These are phyloP conservation scores for Waltergamsia citrina DNA, from an alignment of 2,329 filamentous ascomycete species.

Conservation along the genomic window DNA sequence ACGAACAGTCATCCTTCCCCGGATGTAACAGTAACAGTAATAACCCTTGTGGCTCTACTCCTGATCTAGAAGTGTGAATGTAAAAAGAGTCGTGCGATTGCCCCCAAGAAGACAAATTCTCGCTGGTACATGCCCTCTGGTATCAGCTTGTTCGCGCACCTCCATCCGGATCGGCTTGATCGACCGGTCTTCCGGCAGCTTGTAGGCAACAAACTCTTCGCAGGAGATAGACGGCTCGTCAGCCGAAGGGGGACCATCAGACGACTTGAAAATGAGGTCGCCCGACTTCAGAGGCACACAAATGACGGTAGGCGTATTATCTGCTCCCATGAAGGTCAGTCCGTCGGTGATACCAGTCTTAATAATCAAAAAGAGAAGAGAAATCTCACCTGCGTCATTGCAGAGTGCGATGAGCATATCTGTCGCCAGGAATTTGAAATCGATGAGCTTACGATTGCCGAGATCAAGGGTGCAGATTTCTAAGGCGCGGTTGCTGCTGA, in stretches of 20 bases:
- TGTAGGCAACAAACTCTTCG: slow-evolving; percentile 11
- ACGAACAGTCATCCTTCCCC: too few species aligned
- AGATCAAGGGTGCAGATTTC: slow-evolving; percentile 31
- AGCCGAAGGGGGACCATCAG: slow-evolving; percentile 15
- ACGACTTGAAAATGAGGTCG: slow-evolving; percentile 24
- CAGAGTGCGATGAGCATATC: slow-evolving; percentile 50
- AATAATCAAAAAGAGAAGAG: not conserved
- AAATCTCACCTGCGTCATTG: slow-evolving; percentile 24
- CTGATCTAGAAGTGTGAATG: slow-evolving; percentile 23
- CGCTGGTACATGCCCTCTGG: slow-evolving; percentile 35
- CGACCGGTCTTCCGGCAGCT: slow-evolving; percentile 15
- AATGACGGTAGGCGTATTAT: slow-evolving; percentile 16
- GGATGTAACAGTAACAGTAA: too few species aligned
- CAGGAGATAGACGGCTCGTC: slow-evolving; percentile 5
- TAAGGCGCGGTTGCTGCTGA: slow-evolving; percentile 36
- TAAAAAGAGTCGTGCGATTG: slow-evolving; percentile 36
- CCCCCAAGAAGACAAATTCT: slow-evolving; percentile 41
- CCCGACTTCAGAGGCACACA: slow-evolving; percentile 25
- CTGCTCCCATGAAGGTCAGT: slow-evolving; percentile 7
- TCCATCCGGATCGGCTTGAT: slow-evolving; percentile 39
- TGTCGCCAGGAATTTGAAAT: slow-evolving; percentile 61
- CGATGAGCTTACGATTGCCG: slow-evolving; percentile 35
- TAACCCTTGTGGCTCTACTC: too few species aligned
- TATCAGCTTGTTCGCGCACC: slow-evolving; percentile 31
- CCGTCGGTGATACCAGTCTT: too few species aligned